Evolutionary conservation across 371 early-diverging fungal species (phyloP).

Genomic region (Vavraia culicis): DNA sequence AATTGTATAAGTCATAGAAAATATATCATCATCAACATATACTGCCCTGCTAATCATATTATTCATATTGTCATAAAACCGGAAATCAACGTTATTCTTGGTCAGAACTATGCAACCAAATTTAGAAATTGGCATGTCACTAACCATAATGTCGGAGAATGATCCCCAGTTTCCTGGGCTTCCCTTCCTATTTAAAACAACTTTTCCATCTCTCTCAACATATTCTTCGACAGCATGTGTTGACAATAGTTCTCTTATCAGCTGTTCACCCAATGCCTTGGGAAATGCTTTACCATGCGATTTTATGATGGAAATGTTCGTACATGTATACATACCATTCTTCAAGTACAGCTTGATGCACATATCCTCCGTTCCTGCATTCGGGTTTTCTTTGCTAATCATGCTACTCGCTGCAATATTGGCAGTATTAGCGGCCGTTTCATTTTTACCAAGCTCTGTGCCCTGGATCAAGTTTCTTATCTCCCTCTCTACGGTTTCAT

Average conservation of each 20-base stretch:
- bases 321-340: no score
- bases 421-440: no score
- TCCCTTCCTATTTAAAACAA: slow-evolving; percentile 22
- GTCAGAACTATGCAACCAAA: slow-evolving; percentile 18
- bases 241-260: slow-evolving; percentile 1
- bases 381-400: no score
- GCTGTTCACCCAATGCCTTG: no score
- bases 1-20: slow-evolving; percentile 29
- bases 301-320: no score
- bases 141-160: slow-evolving; percentile 37
- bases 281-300: no score
- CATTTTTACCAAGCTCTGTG: no score
- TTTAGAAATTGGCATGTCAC: slow-evolving; percentile 13
- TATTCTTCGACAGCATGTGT: slow-evolving; percentile 39
- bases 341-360: no score
- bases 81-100: slow-evolving; percentile 6
- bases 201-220: slow-evolving; percentile 1
- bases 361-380: no score
- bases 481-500: no score
- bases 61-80: slow-evolving; percentile 10
- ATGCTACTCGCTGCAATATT: no score
- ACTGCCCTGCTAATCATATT: slow-evolving; percentile 10
- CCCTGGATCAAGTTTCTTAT: no score
- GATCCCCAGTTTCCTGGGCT: slow-evolving; percentile 39
- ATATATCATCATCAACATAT: slow-evolving; percentile 42